Percentiles rank a stretch among this genome's conserved stretches.
Conservation (phyloP, 176 grass and related monocot genomes). For the Ensete ventricosum region DNA sequence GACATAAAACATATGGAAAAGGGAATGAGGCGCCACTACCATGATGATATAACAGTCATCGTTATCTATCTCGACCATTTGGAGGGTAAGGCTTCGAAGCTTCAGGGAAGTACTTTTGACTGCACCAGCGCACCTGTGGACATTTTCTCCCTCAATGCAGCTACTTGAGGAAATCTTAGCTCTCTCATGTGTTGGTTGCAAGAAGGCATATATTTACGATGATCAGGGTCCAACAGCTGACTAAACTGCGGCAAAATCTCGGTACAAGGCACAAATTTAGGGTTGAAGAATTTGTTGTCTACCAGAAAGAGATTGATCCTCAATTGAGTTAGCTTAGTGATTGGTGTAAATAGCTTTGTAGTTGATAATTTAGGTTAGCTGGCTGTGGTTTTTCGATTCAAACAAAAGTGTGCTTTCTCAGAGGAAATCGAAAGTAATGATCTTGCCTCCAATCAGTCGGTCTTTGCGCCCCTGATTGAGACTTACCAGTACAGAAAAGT, state of each 20-base stretch:
- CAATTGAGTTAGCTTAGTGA: too few relatives aligned
- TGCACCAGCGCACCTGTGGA: conserved; percentile 2
- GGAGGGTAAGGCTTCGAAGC: background rate
- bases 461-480: too few relatives aligned
- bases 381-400: too few relatives aligned
- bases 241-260: background rate
- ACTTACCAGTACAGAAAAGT: too few relatives aligned
- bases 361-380: too few relatives aligned
- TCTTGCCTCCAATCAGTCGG: too few relatives aligned
- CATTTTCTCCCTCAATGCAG: background rate
- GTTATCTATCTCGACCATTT: conserved; percentile 12
- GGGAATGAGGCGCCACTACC: conserved; percentile 4
- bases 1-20: conserved; percentile 7
- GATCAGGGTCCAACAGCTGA: too few relatives aligned
- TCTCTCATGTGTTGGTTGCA: background rate
- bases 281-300: too few relatives aligned
- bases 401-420: too few relatives aligned
- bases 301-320: too few relatives aligned
- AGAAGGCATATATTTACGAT: background rate
- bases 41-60: conserved; percentile 17
- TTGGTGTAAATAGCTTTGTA: too few relatives aligned
- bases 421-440: too few relatives aligned
- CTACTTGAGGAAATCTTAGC: background rate
- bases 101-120: background rate
- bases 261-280: background rate